Evolutionary conservation across 2,329 filamentous ascomycete species (phyloP).

Genomic region (Zelopaecilomyces penicillatus): DNA sequence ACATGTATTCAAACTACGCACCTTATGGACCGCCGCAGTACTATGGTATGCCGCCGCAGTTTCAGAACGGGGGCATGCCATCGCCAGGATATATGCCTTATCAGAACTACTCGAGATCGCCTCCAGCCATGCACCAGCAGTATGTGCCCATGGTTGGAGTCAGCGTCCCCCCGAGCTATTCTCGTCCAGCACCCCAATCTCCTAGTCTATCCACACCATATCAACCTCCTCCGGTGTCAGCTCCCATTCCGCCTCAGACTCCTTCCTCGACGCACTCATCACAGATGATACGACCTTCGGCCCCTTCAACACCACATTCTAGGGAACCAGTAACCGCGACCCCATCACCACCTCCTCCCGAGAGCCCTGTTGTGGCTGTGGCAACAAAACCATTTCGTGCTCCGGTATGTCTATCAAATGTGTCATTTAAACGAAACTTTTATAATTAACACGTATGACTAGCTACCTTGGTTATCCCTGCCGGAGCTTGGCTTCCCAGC

Average conservation of each 20-base stretch:
- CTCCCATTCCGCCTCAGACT: constrained; percentile 38
- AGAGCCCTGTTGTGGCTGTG: constrained; percentile 9
- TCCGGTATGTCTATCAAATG: constrained; percentile 36
- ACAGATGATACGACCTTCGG: constrained; percentile 33
- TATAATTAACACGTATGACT: constrained; percentile 5
- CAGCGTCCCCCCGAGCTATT: constrained; percentile 37
- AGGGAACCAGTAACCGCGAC: constrained; percentile 20
- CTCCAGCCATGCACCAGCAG: constrained; percentile 45
- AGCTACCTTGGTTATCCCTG: constrained; percentile 52
- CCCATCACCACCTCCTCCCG: constrained; percentile 10
- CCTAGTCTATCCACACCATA: constrained; percentile 49
- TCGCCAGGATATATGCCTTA: constrained; percentile 41
- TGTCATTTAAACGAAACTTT: background rate
- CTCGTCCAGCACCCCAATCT: constrained; percentile 41
- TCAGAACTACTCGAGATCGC: constrained; percentile 40
- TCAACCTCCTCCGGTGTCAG: constrained; percentile 41
- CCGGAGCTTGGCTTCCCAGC: constrained; percentile 44
- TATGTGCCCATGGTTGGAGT: constrained; percentile 45
- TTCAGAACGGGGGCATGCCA: constrained; percentile 44
- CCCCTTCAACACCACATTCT: constrained; percentile 38
- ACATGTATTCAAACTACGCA: constrained; percentile 45
- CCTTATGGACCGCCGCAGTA: constrained; percentile 38
- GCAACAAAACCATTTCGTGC: constrained; percentile 32
- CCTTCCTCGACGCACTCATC: constrained; percentile 46
- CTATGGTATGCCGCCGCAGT: constrained; percentile 51